Percentiles rank a stretch among this genome's conserved stretches.
Evolutionary conservation across 306 rosid species (phyloP).

Genomic region (Fragaria nilgerrensis): DNA sequence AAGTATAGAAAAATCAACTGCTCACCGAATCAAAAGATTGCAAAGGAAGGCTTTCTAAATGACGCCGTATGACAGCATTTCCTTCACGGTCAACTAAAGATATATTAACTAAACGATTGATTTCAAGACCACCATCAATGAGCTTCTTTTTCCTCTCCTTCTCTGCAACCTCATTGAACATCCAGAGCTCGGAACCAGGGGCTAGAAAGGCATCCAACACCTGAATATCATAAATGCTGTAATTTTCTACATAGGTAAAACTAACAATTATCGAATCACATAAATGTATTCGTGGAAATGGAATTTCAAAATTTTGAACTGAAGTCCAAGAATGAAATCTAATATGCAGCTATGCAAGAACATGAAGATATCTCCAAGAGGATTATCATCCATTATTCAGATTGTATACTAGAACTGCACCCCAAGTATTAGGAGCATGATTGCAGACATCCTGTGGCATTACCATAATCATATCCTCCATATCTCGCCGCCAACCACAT

Average conservation of each 20-base stretch:
- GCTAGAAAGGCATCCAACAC: conserved; percentile 91
- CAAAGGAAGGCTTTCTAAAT: conserved; percentile 89
- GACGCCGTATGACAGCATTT: conserved; percentile 89
- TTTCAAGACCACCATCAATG: conserved; percentile 83
- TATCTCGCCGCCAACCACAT: conserved; percentile 96
- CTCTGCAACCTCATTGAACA: conserved; percentile 90
- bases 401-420: conserved; percentile 27
- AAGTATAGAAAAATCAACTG: conserved; percentile 21
- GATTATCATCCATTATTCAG: conserved; percentile 14
- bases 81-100: conserved; percentile 82
- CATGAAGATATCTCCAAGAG: conserved; percentile 9
- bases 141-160: conserved; percentile 83
- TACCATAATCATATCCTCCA: conserved; percentile 98
- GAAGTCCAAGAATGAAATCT: conserved; percentile 19
- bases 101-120: conserved; percentile 66
- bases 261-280: neutral
- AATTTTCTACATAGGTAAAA: conserved; percentile 11
- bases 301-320: conserved; percentile 3
- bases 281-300: neutral
- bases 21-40: conserved; percentile 90
- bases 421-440: conserved; percentile 32
- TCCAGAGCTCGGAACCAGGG: conserved; percentile 85
- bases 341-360: conserved; percentile 16
- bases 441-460: conserved; percentile 34
- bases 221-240: conserved; percentile 26